These are phyloP conservation scores for Entophlyctis luteolus DNA, from an alignment of 192 early-diverging fungal species.

Conservation along the genomic window DNA sequence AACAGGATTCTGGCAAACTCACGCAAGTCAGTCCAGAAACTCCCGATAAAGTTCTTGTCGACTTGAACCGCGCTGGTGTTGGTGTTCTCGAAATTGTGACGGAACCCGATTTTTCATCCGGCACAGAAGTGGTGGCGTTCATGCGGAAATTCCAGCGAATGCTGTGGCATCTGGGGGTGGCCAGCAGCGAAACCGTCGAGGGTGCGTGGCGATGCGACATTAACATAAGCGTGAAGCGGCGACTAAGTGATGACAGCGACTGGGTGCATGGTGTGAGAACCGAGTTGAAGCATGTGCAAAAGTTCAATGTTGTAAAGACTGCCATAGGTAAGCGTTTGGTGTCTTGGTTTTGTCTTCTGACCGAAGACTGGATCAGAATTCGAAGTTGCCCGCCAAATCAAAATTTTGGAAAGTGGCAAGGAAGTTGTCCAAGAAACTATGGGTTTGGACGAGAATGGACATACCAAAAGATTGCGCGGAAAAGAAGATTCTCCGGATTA, in stretches of 20 bases:
- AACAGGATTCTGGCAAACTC: constrained; percentile 76
- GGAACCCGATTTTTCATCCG: constrained; percentile 75
- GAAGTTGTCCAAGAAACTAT: constrained; percentile 71
- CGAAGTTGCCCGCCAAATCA: constrained; percentile 77
- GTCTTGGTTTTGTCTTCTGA: neutral
- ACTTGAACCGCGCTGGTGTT: constrained; percentile 83
- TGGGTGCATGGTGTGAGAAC: constrained; percentile 16
- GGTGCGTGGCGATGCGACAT: constrained; percentile 89
- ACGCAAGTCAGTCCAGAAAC: constrained; percentile 52
- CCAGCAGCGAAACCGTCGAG: constrained; percentile 80
- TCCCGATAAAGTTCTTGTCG: constrained; percentile 60
- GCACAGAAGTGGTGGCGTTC: constrained; percentile 67
- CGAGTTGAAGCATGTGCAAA: constrained; percentile 43
- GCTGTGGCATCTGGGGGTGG: constrained; percentile 66
- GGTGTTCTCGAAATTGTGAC: constrained; percentile 91
- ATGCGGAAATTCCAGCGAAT: constrained; percentile 75
- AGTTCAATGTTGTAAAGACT: constrained; percentile 33
- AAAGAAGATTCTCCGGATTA: constrained; percentile 90
- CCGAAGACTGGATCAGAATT: constrained; percentile 45
- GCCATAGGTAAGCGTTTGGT: constrained; percentile 31
- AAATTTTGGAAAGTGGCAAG: constrained; percentile 49
- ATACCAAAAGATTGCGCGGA: constrained; percentile 66
- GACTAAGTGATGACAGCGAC: no score
- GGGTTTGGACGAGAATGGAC: constrained; percentile 65
- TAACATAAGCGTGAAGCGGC: constrained; percentile 74